Conservation (phyloP, 1,139 yeast genomes). For the Suhomyces wounanorum region DNA sequence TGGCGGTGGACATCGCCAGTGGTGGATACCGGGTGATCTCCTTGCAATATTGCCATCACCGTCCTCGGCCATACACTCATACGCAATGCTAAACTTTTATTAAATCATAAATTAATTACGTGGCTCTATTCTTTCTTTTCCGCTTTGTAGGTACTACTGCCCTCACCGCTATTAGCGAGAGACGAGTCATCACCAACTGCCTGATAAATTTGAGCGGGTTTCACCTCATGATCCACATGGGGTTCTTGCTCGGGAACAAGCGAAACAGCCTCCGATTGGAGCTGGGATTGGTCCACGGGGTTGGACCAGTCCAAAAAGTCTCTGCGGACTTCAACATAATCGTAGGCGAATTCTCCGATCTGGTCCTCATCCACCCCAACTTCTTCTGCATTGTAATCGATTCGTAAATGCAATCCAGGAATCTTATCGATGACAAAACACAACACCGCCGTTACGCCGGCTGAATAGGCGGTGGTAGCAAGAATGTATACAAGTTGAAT, state of each 20-base stretch:
- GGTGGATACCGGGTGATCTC: too few relatives aligned
- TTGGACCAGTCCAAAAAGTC: slow-evolving; percentile 75
- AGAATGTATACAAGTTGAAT: slow-evolving; percentile 81
- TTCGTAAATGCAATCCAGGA: slow-evolving; percentile 82
- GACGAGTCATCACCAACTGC: slow-evolving; percentile 12
- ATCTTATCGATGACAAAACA: slow-evolving; percentile 74
- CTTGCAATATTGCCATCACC: too few relatives aligned
- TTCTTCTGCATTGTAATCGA: slow-evolving; percentile 82
- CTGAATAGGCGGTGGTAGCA: slow-evolving; percentile 76
- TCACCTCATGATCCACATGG: slow-evolving; percentile 8
- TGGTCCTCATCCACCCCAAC: slow-evolving; percentile 95
- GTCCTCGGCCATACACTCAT: too few relatives aligned
- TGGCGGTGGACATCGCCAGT: neutral
- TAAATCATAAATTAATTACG: neutral
- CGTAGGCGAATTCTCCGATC: slow-evolving; percentile 97
- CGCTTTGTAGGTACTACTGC: slow-evolving; percentile 11
- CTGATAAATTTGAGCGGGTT: slow-evolving; percentile 8
- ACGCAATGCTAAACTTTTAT: neutral
- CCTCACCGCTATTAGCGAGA: slow-evolving; percentile 6
- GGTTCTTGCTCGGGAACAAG: slow-evolving; percentile 3
- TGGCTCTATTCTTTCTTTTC: slow-evolving; percentile 6
- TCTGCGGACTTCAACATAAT: slow-evolving; percentile 94
- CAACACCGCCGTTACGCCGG: slow-evolving; percentile 73
- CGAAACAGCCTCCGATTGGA: slow-evolving; percentile 11
- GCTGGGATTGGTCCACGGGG: slow-evolving; percentile 18